phyloP scores from a whole-genome alignment of 169 alveolate genomes.

The Plasmodium relictum region DNA sequence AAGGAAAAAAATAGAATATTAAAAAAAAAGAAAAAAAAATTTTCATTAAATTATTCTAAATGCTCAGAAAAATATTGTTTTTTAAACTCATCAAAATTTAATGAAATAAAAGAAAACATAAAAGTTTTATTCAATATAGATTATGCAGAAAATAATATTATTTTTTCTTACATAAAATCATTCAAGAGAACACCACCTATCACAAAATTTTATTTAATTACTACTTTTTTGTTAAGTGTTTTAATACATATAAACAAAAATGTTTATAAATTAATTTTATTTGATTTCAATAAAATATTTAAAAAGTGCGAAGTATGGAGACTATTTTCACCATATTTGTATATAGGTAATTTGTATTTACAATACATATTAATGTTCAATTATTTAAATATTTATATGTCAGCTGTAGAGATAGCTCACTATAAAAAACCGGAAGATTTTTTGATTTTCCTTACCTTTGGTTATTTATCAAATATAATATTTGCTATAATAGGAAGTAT shows the following conservation, averaged over 20 bases:
- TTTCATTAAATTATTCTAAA: conserved; percentile 37
- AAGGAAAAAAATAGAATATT: conserved; percentile 39
- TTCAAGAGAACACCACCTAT: conserved; percentile 75
- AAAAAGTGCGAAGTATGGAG: conserved; percentile 84
- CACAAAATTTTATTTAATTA: conserved; percentile 52
- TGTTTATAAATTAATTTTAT: conserved; percentile 75
- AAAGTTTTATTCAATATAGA: conserved; percentile 63
- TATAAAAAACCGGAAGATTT: conserved; percentile 83
- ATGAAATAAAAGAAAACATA: conserved; percentile 61
- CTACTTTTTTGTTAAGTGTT: conserved; percentile 45
- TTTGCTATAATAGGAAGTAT: conserved; percentile 79
- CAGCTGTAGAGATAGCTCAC: conserved; percentile 84
- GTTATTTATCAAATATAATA: conserved; percentile 72
- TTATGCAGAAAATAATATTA: conserved; percentile 58
- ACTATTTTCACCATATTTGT: conserved; percentile 82
- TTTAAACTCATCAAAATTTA: conserved; percentile 23
- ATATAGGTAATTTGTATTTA: conserved; percentile 84
- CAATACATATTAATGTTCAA: conserved; percentile 81
- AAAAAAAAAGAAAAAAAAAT: conserved; percentile 62
- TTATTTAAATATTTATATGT: conserved; percentile 82
- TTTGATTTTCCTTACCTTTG: conserved; percentile 81
- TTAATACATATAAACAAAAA: conserved; percentile 60
- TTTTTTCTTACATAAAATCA: conserved; percentile 49
- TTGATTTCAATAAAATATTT: conserved; percentile 73
- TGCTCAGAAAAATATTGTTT: conserved; percentile 21